These are phyloP conservation scores for Metschnikowia sp. DNA, from an alignment of 805 yeast genomes.

Conservation along the genomic window DNA sequence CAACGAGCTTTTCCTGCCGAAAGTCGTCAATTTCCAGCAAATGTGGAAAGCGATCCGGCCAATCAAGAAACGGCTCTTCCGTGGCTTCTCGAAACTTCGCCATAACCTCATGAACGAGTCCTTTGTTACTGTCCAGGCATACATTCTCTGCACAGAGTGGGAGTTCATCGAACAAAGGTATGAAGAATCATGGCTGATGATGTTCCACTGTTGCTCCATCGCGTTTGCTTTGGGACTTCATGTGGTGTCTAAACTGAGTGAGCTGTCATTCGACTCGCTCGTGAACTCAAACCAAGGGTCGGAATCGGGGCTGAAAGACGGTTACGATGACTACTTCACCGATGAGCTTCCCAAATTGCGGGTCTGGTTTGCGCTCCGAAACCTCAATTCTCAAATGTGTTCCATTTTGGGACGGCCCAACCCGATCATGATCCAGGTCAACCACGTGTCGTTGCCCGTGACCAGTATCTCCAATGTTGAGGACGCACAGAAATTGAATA, in stretches of 20 bases:
- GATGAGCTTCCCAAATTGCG: slow-evolving; percentile 36
- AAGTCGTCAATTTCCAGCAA: slow-evolving; percentile 17
- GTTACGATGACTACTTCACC: slow-evolving; percentile 18
- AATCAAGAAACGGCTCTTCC: slow-evolving; percentile 27
- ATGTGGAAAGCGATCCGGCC: slow-evolving; percentile 17
- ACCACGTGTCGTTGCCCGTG: slow-evolving; percentile 25
- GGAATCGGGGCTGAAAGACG: neutral
- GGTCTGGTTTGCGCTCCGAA: slow-evolving; percentile 49
- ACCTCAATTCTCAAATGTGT: slow-evolving; percentile 47
- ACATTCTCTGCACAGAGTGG: slow-evolving; percentile 50
- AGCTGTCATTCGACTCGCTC: neutral
- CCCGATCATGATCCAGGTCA: slow-evolving; percentile 43
- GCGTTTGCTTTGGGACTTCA: slow-evolving; percentile 53
- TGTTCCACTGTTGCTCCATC: slow-evolving; percentile 47
- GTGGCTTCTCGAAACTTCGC: slow-evolving; percentile 43
- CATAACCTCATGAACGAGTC: slow-evolving; percentile 47
- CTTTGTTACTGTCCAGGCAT: slow-evolving; percentile 45
- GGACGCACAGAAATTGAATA: slow-evolving; percentile 3
- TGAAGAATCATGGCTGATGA: slow-evolving; percentile 51
- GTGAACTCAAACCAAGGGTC: neutral
- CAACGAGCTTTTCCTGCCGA: slow-evolving; percentile 6
- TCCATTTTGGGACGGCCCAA: slow-evolving; percentile 53
- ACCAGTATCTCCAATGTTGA: slow-evolving; percentile 13
- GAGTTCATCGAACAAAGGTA: slow-evolving; percentile 46
- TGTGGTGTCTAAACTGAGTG: slow-evolving; percentile 31